Percentiles rank a stretch among this genome's conserved stretches.
These are phyloP conservation scores for Plasmodium cynomolgi DNA, from an alignment of 169 alveolate species.

Conservation along the genomic window DNA sequence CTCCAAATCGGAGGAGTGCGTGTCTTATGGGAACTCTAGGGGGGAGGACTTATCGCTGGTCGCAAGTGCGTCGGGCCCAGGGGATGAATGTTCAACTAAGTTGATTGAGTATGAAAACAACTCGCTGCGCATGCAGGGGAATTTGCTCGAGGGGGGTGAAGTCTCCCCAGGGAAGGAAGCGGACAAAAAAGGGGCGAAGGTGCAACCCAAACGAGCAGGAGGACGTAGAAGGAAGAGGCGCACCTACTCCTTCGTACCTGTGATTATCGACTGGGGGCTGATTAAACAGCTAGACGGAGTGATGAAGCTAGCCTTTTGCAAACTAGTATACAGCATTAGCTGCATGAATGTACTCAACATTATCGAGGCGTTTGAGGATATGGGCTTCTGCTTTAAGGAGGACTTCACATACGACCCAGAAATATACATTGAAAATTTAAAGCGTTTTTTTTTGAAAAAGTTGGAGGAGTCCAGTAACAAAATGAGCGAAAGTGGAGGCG, in stretches of 20 bases:
- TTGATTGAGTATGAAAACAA: background rate
- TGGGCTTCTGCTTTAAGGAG: constrained; percentile 87
- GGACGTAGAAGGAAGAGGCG: background rate
- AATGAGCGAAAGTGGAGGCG: constrained; percentile 9
- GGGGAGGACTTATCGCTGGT: background rate
- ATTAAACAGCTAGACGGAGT: constrained; percentile 83
- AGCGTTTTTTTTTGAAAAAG: constrained; percentile 79
- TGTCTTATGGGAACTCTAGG: constrained; percentile 7
- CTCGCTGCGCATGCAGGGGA: background rate
- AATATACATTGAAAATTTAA: constrained; percentile 87
- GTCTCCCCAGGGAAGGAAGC: background rate
- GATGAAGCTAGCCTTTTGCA: constrained; percentile 85
- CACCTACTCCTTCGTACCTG: constrained; percentile 77
- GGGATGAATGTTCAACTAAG: background rate
- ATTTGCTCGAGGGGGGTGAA: background rate
- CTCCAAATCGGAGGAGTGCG: constrained; percentile 13
- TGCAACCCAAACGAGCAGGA: background rate
- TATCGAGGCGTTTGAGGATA: constrained; percentile 89
- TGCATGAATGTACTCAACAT: constrained; percentile 86
- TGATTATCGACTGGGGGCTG: constrained; percentile 89
- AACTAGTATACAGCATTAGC: constrained; percentile 83
- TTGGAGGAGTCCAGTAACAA: constrained; percentile 62
- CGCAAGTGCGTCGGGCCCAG: background rate
- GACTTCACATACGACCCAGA: constrained; percentile 86
- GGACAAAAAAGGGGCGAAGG: background rate